Evolutionary conservation across 2,329 filamentous ascomycete genomes (phyloP).

Genomic region (Phyllosticta citriasiana): DNA sequence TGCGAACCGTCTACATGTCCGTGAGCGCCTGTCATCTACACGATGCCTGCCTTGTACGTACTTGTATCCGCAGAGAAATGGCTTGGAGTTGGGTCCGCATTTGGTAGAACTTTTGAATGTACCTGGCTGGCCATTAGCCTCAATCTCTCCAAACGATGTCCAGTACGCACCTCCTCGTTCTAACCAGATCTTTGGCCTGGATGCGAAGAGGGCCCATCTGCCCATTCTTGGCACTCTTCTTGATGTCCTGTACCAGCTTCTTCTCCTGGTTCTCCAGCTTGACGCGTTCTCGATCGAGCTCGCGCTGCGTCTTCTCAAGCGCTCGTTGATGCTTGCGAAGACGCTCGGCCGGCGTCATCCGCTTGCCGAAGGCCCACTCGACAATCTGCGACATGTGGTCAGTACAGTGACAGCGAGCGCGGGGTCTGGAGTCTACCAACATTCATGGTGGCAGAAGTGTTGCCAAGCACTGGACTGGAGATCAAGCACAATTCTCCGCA

Average conservation of each 20-base stretch:
- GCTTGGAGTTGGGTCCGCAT: slow-evolving; percentile 97
- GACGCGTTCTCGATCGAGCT: slow-evolving; percentile 85
- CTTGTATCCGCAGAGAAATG: slow-evolving; percentile 89
- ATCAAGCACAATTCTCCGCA: not conserved
- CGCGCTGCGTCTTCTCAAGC: slow-evolving; percentile 92
- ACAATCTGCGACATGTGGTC: slow-evolving; percentile 56
- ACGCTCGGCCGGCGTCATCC: slow-evolving; percentile 91
- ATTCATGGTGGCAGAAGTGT: slow-evolving; percentile 41
- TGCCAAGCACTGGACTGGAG: not conserved
- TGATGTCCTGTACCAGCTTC: slow-evolving; percentile 91
- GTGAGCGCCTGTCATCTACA: slow-evolving; percentile 9
- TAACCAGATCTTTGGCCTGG: slow-evolving; percentile 91
- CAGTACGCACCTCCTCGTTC: slow-evolving; percentile 67
- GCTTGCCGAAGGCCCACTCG: slow-evolving; percentile 99
- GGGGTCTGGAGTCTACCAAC: slow-evolving; percentile 32
- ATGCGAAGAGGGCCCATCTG: slow-evolving; percentile 99
- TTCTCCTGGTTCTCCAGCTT: slow-evolving; percentile 99
- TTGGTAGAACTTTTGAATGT: slow-evolving; percentile 96
- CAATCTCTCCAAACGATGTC: slow-evolving; percentile 4
- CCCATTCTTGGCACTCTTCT: slow-evolving; percentile 94
- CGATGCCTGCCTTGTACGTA: slow-evolving; percentile 31
- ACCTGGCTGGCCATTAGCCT: slow-evolving; percentile 41
- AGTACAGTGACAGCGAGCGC: slow-evolving; percentile 7
- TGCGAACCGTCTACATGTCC: slow-evolving; percentile 68
- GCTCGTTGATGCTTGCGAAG: slow-evolving; percentile 90